Percentiles rank a stretch among this genome's conserved stretches.
phyloP scores from a whole-genome alignment of 2,329 filamentous ascomycete species.

The Penicillium sp. region DNA sequence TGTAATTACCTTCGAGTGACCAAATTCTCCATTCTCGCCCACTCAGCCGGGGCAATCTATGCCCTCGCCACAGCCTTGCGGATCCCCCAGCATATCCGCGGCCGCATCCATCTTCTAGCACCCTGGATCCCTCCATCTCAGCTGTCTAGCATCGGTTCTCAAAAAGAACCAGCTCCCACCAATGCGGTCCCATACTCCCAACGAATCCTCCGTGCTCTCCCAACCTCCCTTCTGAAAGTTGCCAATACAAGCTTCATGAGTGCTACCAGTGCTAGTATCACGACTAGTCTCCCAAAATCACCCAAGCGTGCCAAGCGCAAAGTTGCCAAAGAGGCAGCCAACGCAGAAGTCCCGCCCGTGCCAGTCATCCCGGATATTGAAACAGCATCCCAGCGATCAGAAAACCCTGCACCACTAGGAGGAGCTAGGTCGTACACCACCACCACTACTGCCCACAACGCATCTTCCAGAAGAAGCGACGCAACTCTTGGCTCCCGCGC shows the following conservation, averaged over 20 bases:
- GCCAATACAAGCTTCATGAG: slow-evolving; percentile 96
- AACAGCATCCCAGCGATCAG: slow-evolving; percentile 23
- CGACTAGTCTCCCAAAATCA: slow-evolving; percentile 73
- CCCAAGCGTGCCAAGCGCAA: slow-evolving; percentile 66
- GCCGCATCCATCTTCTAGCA: slow-evolving; percentile 89
- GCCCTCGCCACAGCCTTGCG: slow-evolving; percentile 91
- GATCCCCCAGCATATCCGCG: slow-evolving; percentile 94
- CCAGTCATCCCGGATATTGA: slow-evolving; percentile 57
- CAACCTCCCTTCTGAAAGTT: slow-evolving; percentile 87
- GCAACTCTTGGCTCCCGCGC: slow-evolving; percentile 26
- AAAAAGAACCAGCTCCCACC: slow-evolving; percentile 74
- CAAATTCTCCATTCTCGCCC: slow-evolving; percentile 93
- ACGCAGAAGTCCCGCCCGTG: slow-evolving; percentile 38
- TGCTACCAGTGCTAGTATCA: slow-evolving; percentile 84
- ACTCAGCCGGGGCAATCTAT: slow-evolving; percentile 97
- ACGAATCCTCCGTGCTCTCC: slow-evolving; percentile 84
- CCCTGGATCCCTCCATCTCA: slow-evolving; percentile 93
- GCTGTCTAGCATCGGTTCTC: slow-evolving; percentile 77
- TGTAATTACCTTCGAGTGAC: slow-evolving; percentile 90
- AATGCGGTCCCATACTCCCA: slow-evolving; percentile 91
- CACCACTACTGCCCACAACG: slow-evolving; percentile 14
- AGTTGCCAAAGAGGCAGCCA: slow-evolving; percentile 42
- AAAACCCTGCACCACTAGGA: slow-evolving; percentile 22
- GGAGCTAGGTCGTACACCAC: slow-evolving; percentile 18
- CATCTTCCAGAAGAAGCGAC: slow-evolving; percentile 24